Percentiles rank a stretch among this genome's conserved stretches.
Evolutionary conservation across 2,329 filamentous ascomycete genomes (phyloP).

Genomic region (Chaetomium olivaceum): DNA sequence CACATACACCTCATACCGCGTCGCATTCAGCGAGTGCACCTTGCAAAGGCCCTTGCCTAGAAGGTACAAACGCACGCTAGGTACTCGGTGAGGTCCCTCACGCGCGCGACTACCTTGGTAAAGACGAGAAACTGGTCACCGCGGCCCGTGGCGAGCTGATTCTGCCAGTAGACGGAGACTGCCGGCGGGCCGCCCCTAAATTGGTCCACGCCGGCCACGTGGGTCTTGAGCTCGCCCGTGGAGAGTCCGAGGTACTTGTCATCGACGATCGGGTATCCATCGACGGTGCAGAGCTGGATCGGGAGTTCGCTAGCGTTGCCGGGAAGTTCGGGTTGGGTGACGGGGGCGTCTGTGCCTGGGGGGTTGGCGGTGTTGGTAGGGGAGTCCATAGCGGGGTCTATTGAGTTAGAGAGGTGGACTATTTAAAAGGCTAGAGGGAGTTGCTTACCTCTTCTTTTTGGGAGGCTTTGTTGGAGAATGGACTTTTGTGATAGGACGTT

Average conservation of each 20-base stretch:
- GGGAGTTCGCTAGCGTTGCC: not conserved
- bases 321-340: not conserved
- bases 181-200: conserved; percentile 4
- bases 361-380: conserved; percentile 2
- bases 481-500: too few relatives aligned
- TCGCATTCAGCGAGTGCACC: conserved; percentile 10
- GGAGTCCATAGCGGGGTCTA: not conserved
- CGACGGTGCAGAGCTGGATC: conserved; percentile 3
- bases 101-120: not conserved
- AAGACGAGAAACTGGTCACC: not conserved
- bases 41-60: conserved; percentile 10
- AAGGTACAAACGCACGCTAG: not conserved
- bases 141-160: not conserved
- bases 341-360: not conserved
- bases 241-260: conserved; percentile 12
- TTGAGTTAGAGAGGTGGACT: not conserved
- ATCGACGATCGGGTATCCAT: conserved; percentile 14
- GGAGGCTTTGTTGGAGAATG: too few relatives aligned
- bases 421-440: too few relatives aligned
- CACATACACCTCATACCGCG: conserved; percentile 9
- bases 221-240: conserved; percentile 1
- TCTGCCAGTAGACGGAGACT: conserved; percentile 13
- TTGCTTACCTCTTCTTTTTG: too few relatives aligned
- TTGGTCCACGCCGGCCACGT: not conserved
- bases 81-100: conserved; percentile 5